Conservation (phyloP, 1,284 basidiomycete genomes). For the Heliocybe sulcata region DNA sequence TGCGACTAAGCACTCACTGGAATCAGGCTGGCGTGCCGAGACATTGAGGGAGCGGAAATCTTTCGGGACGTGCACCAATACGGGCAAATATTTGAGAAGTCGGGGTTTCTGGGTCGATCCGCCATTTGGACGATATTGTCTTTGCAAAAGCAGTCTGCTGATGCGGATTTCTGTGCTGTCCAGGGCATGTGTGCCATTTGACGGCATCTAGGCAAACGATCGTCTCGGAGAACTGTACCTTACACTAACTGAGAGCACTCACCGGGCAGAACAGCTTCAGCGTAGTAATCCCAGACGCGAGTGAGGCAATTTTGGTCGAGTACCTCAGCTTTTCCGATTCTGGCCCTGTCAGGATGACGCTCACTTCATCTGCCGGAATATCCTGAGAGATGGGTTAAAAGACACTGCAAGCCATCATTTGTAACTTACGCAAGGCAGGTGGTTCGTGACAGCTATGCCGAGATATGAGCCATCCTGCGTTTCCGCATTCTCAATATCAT, state of each 20-base stretch:
- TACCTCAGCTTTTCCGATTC: slow-evolving; percentile 53
- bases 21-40: slow-evolving; percentile 48
- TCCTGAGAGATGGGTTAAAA: slow-evolving; percentile 24
- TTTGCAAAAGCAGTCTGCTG: slow-evolving; percentile 51
- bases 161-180: slow-evolving; percentile 56
- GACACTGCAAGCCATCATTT: not conserved
- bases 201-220: slow-evolving; percentile 42
- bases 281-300: slow-evolving; percentile 48
- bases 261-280: slow-evolving; percentile 65
- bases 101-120: slow-evolving; percentile 16
- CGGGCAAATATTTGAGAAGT: slow-evolving; percentile 19
- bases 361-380: slow-evolving; percentile 43
- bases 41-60: slow-evolving; percentile 57
- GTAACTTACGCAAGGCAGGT: slow-evolving; percentile 63
- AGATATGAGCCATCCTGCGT: slow-evolving; percentile 61
- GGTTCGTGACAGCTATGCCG: slow-evolving; percentile 50
- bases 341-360: slow-evolving; percentile 43
- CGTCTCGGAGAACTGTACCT: not conserved
- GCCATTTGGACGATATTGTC: slow-evolving; percentile 30
- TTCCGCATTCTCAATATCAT: slow-evolving; percentile 39
- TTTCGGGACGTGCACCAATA: slow-evolving; percentile 48
- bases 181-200: slow-evolving; percentile 52
- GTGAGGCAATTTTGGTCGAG: slow-evolving; percentile 22
- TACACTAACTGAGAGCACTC: slow-evolving; percentile 18
- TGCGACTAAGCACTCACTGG: slow-evolving; percentile 37